Conservation (phyloP, 2,329 filamentous ascomycete species). For the Pleurostoma richardsiae region DNA sequence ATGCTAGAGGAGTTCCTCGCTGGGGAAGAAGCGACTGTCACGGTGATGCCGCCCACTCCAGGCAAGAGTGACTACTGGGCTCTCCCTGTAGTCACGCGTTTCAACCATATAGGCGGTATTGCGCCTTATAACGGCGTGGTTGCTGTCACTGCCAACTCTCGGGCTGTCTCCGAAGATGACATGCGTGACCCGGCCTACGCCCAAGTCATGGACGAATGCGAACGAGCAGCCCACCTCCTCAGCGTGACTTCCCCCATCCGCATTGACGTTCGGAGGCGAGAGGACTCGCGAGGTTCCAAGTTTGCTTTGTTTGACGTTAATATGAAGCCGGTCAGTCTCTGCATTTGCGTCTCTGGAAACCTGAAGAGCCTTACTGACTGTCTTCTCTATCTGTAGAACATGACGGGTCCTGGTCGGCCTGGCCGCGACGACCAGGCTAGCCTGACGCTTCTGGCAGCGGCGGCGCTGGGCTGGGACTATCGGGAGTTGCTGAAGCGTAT, state of each 20-base stretch:
- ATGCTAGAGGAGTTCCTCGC: conserved; percentile 43
- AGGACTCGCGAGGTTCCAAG: conserved; percentile 13
- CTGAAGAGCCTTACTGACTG: background rate
- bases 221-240: conserved; percentile 29
- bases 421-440: conserved; percentile 42
- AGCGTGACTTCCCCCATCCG: conserved; percentile 36
- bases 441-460: conserved; percentile 35
- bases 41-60: conserved; percentile 40
- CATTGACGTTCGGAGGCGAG: conserved; percentile 37
- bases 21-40: conserved; percentile 45
- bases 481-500: conserved; percentile 28
- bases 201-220: conserved; percentile 29
- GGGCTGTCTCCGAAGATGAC: conserved; percentile 25
- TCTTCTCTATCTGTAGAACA: conserved; percentile 15
- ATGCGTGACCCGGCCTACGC: conserved; percentile 23
- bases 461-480: conserved; percentile 36
- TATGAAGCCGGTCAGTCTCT: conserved; percentile 38
- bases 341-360: too few species aligned
- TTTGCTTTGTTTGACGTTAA: conserved; percentile 47
- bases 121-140: conserved; percentile 44
- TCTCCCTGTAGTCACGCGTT: conserved; percentile 37
- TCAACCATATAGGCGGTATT: conserved; percentile 40
- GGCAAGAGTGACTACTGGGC: conserved; percentile 29
- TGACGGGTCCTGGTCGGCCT: conserved; percentile 36
- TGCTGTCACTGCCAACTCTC: conserved; percentile 41